Percentiles rank a stretch among this genome's conserved stretches.
Conservation (phyloP, 1,284 basidiomycete genomes). For the Pterula multifida region DNA sequence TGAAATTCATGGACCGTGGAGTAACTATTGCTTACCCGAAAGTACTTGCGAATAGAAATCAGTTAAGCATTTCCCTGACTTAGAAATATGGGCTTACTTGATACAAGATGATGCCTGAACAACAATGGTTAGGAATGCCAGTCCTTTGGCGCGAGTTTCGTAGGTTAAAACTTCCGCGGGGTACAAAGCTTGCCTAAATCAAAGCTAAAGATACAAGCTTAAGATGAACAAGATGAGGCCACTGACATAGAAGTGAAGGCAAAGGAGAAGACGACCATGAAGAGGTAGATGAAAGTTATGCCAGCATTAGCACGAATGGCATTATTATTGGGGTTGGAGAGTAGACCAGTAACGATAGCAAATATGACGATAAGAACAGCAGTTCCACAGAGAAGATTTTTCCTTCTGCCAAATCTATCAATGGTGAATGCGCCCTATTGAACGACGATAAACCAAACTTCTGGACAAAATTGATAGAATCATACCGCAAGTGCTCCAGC, state of each 20-base stretch:
- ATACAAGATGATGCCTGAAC: slow-evolving; percentile 28
- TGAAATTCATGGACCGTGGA: background rate
- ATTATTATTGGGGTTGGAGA: slow-evolving; percentile 21
- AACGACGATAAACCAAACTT: background rate
- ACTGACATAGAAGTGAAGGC: slow-evolving; percentile 41
- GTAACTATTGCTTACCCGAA: slow-evolving; percentile 24
- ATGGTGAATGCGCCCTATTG: slow-evolving; percentile 29
- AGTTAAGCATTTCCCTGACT: background rate
- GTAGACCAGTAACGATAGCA: slow-evolving; percentile 30
- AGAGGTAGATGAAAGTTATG: slow-evolving; percentile 33
- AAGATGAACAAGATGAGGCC: background rate
- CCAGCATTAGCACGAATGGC: slow-evolving; percentile 27
- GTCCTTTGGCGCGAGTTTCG: slow-evolving; percentile 39
- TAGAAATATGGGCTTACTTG: slow-evolving; percentile 14
- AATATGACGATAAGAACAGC: slow-evolving; percentile 24
- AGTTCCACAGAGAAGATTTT: slow-evolving; percentile 25
- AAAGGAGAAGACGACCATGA: slow-evolving; percentile 39
- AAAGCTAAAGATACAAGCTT: background rate
- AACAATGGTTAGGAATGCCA: slow-evolving; percentile 30
- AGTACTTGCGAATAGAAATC: slow-evolving; percentile 14
- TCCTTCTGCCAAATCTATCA: slow-evolving; percentile 31
- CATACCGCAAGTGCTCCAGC: slow-evolving; percentile 14
- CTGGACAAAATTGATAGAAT: slow-evolving; percentile 1
- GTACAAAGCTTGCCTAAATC: slow-evolving; percentile 36
- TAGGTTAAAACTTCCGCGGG: slow-evolving; percentile 41